These are phyloP conservation scores for Tanacetum coccineum DNA, from an alignment of 129 eudicot species.

Conservation along the genomic window DNA sequence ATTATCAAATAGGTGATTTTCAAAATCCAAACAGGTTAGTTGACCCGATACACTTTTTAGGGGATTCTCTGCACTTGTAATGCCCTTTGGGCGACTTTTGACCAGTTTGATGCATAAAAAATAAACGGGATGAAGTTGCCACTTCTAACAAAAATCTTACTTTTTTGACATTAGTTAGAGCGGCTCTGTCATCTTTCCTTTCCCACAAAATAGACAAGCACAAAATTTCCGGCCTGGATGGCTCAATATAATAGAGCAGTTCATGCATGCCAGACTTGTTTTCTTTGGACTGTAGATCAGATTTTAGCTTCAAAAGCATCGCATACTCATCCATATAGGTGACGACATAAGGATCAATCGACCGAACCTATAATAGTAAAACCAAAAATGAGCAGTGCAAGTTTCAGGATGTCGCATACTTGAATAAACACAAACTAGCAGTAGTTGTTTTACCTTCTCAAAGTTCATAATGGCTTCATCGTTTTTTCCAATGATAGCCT, in stretches of 20 bases:
- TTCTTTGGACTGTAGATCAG: conserved; percentile 42
- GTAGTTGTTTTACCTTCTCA: conserved; percentile 61
- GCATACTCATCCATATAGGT: no score
- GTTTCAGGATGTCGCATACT: conserved; percentile 6
- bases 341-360: no score
- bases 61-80: neutral
- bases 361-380: no score
- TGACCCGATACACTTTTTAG: no score
- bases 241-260: conserved; percentile 67
- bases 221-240: conserved; percentile 95
- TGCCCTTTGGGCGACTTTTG: neutral
- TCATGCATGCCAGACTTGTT: conserved; percentile 92
- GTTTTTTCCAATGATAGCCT: no score
- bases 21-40: no score
- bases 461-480: conserved; percentile 83
- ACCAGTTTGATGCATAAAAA: no score
- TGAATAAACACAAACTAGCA: conserved; percentile 12
- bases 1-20: no score
- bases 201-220: conserved; percentile 85
- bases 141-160: conserved; percentile 34
- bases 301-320: no score
- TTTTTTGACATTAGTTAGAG: conserved; percentile 78
- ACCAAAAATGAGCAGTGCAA: no score
- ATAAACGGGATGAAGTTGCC: conserved; percentile 1
- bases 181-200: conserved; percentile 93